Evolutionary conservation across 129 eudicot genomes (phyloP), one percentile per base, ranked within the genome.

Genomic region (Pittosporum tobira): DNA sequence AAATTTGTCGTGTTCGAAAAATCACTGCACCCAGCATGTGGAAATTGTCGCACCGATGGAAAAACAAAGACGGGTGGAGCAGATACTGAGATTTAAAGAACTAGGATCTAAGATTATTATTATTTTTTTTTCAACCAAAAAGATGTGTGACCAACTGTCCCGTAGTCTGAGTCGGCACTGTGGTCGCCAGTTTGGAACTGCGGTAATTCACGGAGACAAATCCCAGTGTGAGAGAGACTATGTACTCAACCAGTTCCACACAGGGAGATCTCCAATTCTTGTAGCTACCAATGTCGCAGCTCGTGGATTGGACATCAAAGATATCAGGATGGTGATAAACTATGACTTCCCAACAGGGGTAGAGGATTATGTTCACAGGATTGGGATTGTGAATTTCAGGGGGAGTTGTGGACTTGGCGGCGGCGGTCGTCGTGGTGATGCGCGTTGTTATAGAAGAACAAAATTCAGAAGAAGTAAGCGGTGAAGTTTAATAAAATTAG

Each of bases 271-370:
- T 72, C 94, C 96, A 1, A 70, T 88, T 48, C 94, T 88, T 63
- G 96, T 88, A n/a, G 96, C 94, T 25, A 88, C 96, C 40, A 94
- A 88, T 78, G 96, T 88, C n/a, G n/a, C n/a, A n/a, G n/a, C n/a
- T n/a, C n/a, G n/a, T n/a, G n/a, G n/a, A n/a, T n/a, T n/a, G n/a
- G 96, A 88, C 67, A 52, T 88, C 49, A 88, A 88, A 75, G 96
- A 87, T 67, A 83, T 87, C 84, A 88, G 96, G 87, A 78, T 88
- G 70, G 96, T 88, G 67, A 71, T 88, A 73, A 88, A 88, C 47
- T 88, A 66, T 63, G 96, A 88, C 72, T 88, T 88, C 69, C 96
- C 96, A n/a, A 84, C 87, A 2, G 96, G 96, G 26, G 66, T 88
- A 29, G 96, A 88, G 80, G 96, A 88, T 69, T 88, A 88, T 69